Base-by-base conservation (phyloP, 2,329 filamentous ascomycete species). In the Pseudovirgaria hyperparasitica region DNA sequence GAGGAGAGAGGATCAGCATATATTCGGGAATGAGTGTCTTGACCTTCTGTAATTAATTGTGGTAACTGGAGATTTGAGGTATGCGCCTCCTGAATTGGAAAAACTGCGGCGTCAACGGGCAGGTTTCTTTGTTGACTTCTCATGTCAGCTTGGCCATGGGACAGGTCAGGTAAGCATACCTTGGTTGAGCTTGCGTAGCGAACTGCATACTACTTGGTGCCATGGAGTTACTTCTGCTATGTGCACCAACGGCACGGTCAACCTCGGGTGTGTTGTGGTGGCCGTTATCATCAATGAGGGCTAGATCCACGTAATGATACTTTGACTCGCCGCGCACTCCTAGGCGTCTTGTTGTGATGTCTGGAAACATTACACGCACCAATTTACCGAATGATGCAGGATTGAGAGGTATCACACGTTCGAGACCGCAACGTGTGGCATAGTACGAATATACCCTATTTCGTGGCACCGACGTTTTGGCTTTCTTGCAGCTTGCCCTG, bases 371-470 rank as follows among this genome's bases (percentile, higher is more conserved):
- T 20, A 98, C 87, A 17, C 90, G 76, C 18, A 98, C 90, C 22
- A 98, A 71, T 55, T 98, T 98, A 30, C 90, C 90, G 55, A 98
- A 98, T 16, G 87, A 96, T 7, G 90, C 90, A 22, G 90, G 90
- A 47, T 98, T 98, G 31, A 98, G 60, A 7, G 93, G 86, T 1
- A 90, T 92, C 20, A 96, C 92, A 46, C 86, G 75, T 49, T 96
- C 86, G 5, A 79, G 92, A 22, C 82, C 86, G 54, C 90, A 98
- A 36, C 82, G 75, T 15, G 82, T 85, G 25, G 87, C 90, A 53
- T 98, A 98, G 50, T 86, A 86, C 33, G 86, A 84, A 54, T 96
- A 98, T 2, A 98, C 90, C 32, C 87, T 71, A 38, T 90, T 90
- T 42, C 90, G 70, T 5, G 90, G 85, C 1, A 96, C 87, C 5